Evolutionary conservation across 257 asterid species (phyloP).

Genomic region (Fraxinus quadrangulata): DNA sequence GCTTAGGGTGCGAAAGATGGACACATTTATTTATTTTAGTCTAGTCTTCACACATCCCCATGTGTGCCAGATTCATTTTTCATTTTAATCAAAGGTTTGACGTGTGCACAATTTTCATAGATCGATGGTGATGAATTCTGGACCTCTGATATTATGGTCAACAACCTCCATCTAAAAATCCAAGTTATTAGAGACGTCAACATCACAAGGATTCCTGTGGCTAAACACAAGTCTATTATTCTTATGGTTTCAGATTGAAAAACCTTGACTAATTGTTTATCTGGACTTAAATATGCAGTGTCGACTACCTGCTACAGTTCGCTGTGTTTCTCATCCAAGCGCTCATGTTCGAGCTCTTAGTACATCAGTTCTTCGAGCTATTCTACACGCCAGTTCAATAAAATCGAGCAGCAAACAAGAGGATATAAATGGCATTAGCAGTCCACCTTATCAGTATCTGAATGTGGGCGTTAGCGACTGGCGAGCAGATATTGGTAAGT

Average conservation of each 20-base stretch:
- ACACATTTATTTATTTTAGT: background rate
- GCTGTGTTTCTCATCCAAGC: slow-evolving; percentile 89
- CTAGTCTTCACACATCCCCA: background rate
- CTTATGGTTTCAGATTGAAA: background rate
- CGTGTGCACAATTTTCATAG: background rate
- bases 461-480: slow-evolving; percentile 56
- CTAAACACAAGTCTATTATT: background rate
- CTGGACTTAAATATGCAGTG: slow-evolving; percentile 54
- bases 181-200: background rate
- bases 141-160: background rate
- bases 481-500: slow-evolving; percentile 75
- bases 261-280: slow-evolving; percentile 20
- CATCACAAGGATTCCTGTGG: background rate
- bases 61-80: background rate
- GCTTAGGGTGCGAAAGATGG: background rate
- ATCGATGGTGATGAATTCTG: background rate
- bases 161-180: background rate
- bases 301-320: slow-evolving; percentile 89
- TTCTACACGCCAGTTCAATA: slow-evolving; percentile 53
- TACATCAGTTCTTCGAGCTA: slow-evolving; percentile 88
- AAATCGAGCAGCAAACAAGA: slow-evolving; percentile 45
- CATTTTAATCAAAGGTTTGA: background rate
- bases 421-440: slow-evolving; percentile 39
- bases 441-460: slow-evolving; percentile 55
- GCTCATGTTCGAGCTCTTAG: slow-evolving; percentile 99